Evolutionary conservation across 441 rosid genomes (phyloP).

Genomic region (Omphalea diandra): DNA sequence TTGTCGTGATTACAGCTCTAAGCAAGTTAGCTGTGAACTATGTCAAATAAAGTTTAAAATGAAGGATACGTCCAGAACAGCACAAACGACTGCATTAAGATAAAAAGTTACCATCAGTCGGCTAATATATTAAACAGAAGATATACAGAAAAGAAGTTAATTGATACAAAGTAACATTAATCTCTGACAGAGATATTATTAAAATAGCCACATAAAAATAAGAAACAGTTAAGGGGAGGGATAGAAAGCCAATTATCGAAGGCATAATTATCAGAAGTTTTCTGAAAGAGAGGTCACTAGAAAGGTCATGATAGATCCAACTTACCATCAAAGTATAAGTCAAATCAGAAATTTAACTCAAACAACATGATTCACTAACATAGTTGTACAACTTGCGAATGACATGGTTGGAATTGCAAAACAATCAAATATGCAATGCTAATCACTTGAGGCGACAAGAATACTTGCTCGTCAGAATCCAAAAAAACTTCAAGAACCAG

Average conservation of each 20-base stretch:
- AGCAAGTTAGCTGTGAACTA: neutral
- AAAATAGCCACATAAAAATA: neutral
- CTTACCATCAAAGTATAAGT: neutral
- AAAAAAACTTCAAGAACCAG: neutral
- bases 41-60: conserved; percentile 21
- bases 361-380: neutral
- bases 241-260: too few relatives aligned
- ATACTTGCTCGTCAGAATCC: neutral
- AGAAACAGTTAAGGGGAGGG: neutral
- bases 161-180: neutral
- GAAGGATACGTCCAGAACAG: conserved; percentile 99
- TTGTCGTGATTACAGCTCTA: neutral
- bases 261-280: too few relatives aligned
- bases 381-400: neutral
- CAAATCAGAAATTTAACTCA: neutral
- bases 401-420: neutral
- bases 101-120: conserved; percentile 12
- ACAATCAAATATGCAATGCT: neutral
- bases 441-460: neutral
- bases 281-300: neutral
- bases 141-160: neutral
- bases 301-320: neutral
- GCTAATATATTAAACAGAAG: neutral
- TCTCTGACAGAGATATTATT: neutral
- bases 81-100: conserved; percentile 88